phyloP scores from a whole-genome alignment of 805 yeast genomes.

The Candida yuanshanica region DNA sequence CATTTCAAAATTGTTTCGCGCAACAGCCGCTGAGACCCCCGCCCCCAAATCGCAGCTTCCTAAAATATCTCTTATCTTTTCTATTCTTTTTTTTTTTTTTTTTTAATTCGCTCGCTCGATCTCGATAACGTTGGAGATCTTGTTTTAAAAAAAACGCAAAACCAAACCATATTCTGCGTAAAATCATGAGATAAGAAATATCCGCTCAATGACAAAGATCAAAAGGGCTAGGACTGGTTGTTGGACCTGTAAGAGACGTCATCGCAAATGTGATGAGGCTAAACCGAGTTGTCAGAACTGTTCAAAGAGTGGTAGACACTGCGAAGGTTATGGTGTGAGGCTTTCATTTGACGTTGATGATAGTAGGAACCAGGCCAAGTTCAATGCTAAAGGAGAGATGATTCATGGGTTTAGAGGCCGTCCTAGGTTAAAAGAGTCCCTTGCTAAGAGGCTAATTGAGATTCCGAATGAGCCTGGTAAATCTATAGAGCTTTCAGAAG shows the following conservation, averaged over 20 bases:
- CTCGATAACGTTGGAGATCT: too few species aligned
- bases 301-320: constrained; percentile 33
- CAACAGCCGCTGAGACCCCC: too few species aligned
- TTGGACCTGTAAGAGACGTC: constrained; percentile 51
- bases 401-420: constrained; percentile 40
- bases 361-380: constrained; percentile 26
- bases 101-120: too few species aligned
- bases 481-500: too few species aligned
- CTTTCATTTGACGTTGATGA: constrained; percentile 48
- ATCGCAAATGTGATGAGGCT: constrained; percentile 52
- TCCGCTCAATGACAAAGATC: constrained; percentile 26
- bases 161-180: too few species aligned
- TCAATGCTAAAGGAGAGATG: constrained; percentile 29
- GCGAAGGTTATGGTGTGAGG: constrained; percentile 47
- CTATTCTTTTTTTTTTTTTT: too few species aligned
- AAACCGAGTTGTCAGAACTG: constrained; percentile 49
- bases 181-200: too few species aligned
- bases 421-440: constrained; percentile 32
- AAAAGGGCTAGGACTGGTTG: constrained; percentile 52
- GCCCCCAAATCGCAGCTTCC: too few species aligned
- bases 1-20: too few species aligned
- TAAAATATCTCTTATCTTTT: too few species aligned
- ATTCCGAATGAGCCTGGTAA: not conserved
- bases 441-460: constrained; percentile 20
- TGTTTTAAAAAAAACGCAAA: too few species aligned